Conservation (phyloP, 768 basidiomycete species). For the Leccinum aurantiacum region DNA sequence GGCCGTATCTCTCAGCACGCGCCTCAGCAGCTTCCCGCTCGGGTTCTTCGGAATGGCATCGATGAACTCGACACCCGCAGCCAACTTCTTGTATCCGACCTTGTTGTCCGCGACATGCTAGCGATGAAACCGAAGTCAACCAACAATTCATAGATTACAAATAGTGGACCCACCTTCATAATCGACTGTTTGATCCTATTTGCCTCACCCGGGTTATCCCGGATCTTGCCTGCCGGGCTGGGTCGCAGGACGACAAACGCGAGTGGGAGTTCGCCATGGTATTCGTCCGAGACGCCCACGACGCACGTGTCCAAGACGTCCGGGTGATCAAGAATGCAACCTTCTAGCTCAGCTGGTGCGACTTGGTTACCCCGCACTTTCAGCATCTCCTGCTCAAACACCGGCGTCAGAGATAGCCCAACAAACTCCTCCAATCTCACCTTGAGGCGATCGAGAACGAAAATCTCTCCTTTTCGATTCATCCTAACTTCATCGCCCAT, state of each 20-base stretch:
- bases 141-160: not conserved
- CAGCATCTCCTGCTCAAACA: constrained; percentile 56
- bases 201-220: constrained; percentile 31
- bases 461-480: constrained; percentile 60
- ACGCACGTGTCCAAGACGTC: constrained; percentile 65
- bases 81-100: constrained; percentile 57
- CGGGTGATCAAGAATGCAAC: constrained; percentile 58
- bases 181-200: constrained; percentile 42
- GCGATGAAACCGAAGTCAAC: not conserved
- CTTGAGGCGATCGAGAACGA: constrained; percentile 73
- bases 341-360: constrained; percentile 67
- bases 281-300: constrained; percentile 69
- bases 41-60: constrained; percentile 68
- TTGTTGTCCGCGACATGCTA: constrained; percentile 61
- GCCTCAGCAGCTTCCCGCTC: constrained; percentile 64
- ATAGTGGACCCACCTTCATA: constrained; percentile 46
- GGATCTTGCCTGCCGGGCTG: constrained; percentile 38
- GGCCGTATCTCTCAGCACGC: constrained; percentile 54
- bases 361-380: constrained; percentile 63
- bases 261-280: constrained; percentile 71
- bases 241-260: constrained; percentile 62
- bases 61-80: constrained; percentile 62
- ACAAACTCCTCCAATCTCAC: constrained; percentile 30
- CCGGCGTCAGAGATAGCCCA: not conserved
- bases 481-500: constrained; percentile 73